Conservation (phyloP, 1,284 basidiomycete species). For the Ustilago hordei region DNA sequence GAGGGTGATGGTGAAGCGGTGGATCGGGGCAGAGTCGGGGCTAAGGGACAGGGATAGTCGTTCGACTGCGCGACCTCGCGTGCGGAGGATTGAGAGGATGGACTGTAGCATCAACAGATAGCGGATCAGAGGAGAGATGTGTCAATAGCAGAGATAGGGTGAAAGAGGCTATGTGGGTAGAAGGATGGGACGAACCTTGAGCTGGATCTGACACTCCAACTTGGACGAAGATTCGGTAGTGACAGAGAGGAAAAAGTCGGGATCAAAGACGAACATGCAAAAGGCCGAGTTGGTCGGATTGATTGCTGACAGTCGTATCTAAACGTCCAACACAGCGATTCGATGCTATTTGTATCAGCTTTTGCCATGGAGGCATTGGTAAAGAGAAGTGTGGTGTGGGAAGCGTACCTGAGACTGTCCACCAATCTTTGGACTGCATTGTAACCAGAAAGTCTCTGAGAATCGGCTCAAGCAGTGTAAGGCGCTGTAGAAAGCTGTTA, state of each 20-base stretch:
- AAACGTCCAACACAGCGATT: neutral
- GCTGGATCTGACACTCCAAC: constrained; percentile 54
- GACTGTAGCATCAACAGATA: constrained; percentile 13
- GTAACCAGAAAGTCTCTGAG: constrained; percentile 53
- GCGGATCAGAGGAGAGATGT: too few relatives aligned
- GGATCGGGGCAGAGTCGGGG: constrained; percentile 10
- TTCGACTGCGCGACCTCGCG: constrained; percentile 44
- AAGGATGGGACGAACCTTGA: constrained; percentile 28
- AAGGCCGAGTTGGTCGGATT: constrained; percentile 64
- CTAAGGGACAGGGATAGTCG: constrained; percentile 39
- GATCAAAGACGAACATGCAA: constrained; percentile 55
- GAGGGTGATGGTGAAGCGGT: constrained; percentile 43
- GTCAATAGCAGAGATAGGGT: too few relatives aligned
- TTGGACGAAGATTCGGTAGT: constrained; percentile 9
- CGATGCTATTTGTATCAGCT: neutral
- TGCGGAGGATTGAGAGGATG: constrained; percentile 52
- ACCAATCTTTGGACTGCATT: constrained; percentile 20
- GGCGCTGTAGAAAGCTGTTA: constrained; percentile 38
- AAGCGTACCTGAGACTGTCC: constrained; percentile 22
- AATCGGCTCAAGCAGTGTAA: constrained; percentile 41
- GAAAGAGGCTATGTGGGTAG: too few relatives aligned
- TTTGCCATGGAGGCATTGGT: neutral
- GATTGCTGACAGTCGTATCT: constrained; percentile 60
- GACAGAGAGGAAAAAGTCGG: constrained; percentile 54
- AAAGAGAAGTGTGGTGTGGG: neutral